Percentiles rank a stretch among this genome's conserved stretches.
Evolutionary conservation across 805 yeast species (phyloP).

Genomic region (Cyberlindnera galapagoensis): DNA sequence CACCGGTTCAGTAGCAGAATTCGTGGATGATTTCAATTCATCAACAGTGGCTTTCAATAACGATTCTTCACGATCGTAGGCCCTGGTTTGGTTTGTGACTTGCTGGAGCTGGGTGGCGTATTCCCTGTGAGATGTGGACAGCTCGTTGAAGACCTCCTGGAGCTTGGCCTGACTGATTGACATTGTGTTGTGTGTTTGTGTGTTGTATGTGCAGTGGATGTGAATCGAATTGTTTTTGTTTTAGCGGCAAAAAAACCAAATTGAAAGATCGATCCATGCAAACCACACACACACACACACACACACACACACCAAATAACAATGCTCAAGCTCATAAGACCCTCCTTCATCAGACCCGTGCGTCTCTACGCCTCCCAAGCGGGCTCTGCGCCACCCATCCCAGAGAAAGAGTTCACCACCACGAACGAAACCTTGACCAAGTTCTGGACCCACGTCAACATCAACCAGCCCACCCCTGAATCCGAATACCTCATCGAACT

Average conservation of each 20-base stretch:
- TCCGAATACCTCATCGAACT: conserved; percentile 48
- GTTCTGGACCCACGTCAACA: conserved; percentile 75
- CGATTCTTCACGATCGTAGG: background rate
- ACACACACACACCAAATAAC: too few relatives aligned
- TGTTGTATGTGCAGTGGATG: too few relatives aligned
- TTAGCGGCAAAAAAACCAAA: background rate
- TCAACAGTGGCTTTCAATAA: conserved; percentile 35
- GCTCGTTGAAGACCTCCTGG: conserved; percentile 46
- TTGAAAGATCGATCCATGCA: conserved; percentile 2
- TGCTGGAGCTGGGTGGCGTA: conserved; percentile 1
- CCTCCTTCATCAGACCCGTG: too few relatives aligned
- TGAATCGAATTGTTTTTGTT: too few relatives aligned
- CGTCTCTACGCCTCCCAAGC: conserved; percentile 1
- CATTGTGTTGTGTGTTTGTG: too few relatives aligned
- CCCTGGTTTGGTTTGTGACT: background rate
- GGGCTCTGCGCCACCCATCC: conserved; percentile 4
- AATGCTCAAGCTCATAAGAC: too few relatives aligned
- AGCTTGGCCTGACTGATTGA: too few relatives aligned
- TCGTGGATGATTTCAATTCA: conserved; percentile 39
- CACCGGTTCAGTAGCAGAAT: conserved; percentile 42
- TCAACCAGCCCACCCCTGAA: conserved; percentile 23
- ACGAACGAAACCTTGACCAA: conserved; percentile 45
- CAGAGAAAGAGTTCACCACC: conserved; percentile 37
- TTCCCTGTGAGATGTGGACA: conserved; percentile 25
- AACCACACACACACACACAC: conserved; percentile 8